phyloP scores from a whole-genome alignment of 2,329 filamentous ascomycete species.

The Paraphoma chrysanthemicola region DNA sequence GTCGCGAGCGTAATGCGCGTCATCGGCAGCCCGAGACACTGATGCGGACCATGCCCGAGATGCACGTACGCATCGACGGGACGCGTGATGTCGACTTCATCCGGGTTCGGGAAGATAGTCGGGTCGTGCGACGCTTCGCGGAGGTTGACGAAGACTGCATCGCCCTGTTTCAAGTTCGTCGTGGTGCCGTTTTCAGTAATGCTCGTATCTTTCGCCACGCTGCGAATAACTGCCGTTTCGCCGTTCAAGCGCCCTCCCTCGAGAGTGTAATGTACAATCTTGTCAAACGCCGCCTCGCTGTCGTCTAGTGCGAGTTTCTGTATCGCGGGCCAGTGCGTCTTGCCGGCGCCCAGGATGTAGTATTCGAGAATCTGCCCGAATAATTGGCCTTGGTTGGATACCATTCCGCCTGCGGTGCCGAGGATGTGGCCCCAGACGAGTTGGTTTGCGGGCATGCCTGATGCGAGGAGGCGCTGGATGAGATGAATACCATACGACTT shows the following conservation, averaged over 20 bases:
- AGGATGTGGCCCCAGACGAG: conserved; percentile 65
- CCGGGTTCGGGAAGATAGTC: conserved; percentile 50
- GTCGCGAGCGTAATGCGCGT: conserved; percentile 52
- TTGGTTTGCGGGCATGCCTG: conserved; percentile 54
- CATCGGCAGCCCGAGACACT: conserved; percentile 54
- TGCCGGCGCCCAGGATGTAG: conserved; percentile 59
- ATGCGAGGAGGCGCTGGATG: conserved; percentile 60
- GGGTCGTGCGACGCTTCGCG: conserved; percentile 52
- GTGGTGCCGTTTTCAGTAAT: conserved; percentile 42
- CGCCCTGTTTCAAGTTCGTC: conserved; percentile 44
- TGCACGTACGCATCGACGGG: conserved; percentile 54
- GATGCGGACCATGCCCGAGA: conserved; percentile 52
- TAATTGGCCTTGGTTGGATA: conserved; percentile 64
- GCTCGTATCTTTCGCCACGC: conserved; percentile 39
- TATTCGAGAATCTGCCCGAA: conserved; percentile 65
- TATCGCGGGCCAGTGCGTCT: conserved; percentile 57
- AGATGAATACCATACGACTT: conserved; percentile 63
- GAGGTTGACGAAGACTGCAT: conserved; percentile 53
- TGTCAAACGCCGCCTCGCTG: conserved; percentile 53
- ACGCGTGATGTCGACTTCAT: conserved; percentile 47
- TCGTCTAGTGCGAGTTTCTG: conserved; percentile 54
- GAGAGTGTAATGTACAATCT: conserved; percentile 59
- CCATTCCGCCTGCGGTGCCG: conserved; percentile 62
- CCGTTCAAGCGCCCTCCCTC: conserved; percentile 54
- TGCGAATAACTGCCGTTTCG: conserved; percentile 52